Conservation (phyloP, 352 stramenopile species). For the Thraustotheca clavata region DNA sequence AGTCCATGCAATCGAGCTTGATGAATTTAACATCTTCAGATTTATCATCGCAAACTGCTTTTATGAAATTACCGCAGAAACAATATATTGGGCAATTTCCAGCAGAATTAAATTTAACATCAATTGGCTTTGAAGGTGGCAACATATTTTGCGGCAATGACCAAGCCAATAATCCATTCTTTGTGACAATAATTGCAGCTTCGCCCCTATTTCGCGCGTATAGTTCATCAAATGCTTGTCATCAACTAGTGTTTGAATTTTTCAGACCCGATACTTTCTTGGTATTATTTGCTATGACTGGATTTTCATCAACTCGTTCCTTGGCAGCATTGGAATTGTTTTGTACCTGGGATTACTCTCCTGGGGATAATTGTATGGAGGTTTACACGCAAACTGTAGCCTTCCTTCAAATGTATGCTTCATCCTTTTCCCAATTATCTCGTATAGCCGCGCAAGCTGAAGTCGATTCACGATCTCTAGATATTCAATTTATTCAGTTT, state of each 20-base stretch:
- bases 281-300: conserved; percentile 1
- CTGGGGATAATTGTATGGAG: not conserved
- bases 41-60: not conserved
- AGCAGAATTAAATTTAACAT: not conserved
- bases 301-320: not conserved
- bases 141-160: conserved; percentile 14
- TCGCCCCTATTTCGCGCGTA: not conserved
- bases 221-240: not conserved
- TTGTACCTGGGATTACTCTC: not conserved
- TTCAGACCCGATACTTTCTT: not conserved
- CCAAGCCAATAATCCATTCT: not conserved
- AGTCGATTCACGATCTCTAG: not conserved
- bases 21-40: not conserved
- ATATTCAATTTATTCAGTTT: not conserved
- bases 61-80: not conserved
- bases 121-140: not conserved
- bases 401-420: not conserved
- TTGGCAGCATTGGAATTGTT: not conserved
- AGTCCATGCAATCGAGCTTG: not conserved
- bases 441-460: not conserved
- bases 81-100: conserved; percentile 11
- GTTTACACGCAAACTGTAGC: not conserved
- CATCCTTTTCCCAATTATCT: not conserved
- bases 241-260: not conserved
- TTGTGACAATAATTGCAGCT: not conserved